A percentile compares a stretch with the other conserved stretches of the same genome.
These are phyloP conservation scores for Cryptococcus neoformans DNA, from an alignment of 1,284 basidiomycete species.

Conservation along the genomic window DNA sequence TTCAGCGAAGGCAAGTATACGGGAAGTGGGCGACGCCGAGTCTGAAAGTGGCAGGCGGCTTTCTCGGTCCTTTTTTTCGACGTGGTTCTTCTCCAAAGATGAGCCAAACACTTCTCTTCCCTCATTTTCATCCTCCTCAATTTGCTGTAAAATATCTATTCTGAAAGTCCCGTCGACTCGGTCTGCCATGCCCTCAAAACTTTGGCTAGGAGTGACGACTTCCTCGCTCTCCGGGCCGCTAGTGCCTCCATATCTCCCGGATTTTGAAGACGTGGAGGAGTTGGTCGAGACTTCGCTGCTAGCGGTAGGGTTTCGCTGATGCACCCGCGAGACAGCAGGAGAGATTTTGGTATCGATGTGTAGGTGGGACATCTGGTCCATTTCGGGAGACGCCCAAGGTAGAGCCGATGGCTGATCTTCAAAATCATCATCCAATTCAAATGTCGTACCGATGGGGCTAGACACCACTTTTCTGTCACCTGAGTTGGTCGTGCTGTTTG, in stretches of 20 bases:
- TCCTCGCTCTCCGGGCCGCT: conserved; percentile 35
- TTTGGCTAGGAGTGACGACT: conserved; percentile 45
- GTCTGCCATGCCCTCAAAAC: conserved; percentile 41
- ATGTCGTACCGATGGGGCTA: conserved; percentile 21
- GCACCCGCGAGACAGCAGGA: conserved; percentile 1
- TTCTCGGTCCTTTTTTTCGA: conserved; percentile 22
- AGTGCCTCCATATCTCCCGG: conserved; percentile 13
- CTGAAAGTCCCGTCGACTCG: conserved; percentile 11
- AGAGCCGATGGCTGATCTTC: conserved; percentile 26
- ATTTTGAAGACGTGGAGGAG: conserved; percentile 25
- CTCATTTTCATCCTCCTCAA: conserved; percentile 37
- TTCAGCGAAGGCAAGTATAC: too few species aligned
- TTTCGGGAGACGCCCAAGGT: neutral
- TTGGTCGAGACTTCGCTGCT: conserved; percentile 37
- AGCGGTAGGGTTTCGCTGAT: conserved; percentile 27
- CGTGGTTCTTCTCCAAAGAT: too few species aligned
- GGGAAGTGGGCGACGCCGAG: conserved; percentile 8
- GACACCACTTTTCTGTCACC: neutral
- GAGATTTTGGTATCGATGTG: conserved; percentile 1
- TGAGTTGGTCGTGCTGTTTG: conserved; percentile 11
- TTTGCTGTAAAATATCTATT: conserved; percentile 28
- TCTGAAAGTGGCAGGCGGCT: conserved; percentile 8
- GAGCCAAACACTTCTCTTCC: conserved; percentile 30
- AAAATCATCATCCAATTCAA: conserved; percentile 19
- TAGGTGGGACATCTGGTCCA: conserved; percentile 17